Conservation (phyloP, 495 filamentous ascomycete genomes). For the Tuber magnatum region DNA sequence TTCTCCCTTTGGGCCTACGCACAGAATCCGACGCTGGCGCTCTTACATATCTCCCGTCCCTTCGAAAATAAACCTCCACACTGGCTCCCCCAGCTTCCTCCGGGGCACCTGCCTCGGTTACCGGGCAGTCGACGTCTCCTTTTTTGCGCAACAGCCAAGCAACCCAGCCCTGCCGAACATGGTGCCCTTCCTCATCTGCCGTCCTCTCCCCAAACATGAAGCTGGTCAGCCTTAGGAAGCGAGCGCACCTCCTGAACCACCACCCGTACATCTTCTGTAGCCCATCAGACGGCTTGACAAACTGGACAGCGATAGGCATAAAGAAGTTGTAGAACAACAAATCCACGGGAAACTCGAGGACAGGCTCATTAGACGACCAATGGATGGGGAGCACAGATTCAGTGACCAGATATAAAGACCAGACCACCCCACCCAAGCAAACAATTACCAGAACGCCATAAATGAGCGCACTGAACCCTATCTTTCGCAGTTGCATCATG, state of each 20-base stretch:
- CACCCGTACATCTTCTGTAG: constrained; percentile 80
- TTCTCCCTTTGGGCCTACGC: constrained; percentile 74
- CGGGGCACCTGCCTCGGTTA: constrained; percentile 44
- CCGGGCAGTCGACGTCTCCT: constrained; percentile 49
- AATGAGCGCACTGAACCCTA: constrained; percentile 88
- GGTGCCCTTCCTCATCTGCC: constrained; percentile 72
- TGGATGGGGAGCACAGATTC: constrained; percentile 76
- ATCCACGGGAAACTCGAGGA: constrained; percentile 90
- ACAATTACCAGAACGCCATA: constrained; percentile 89
- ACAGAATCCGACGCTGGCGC: constrained; percentile 89
- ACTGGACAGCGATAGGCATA: constrained; percentile 73
- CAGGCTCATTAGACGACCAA: constrained; percentile 82
- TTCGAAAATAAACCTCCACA: constrained; percentile 50
- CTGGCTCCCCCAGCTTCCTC: constrained; percentile 23
- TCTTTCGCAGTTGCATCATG: constrained; percentile 88
- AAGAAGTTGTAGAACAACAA: constrained; percentile 94
- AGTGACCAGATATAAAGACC: constrained; percentile 61
- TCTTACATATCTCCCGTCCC: constrained; percentile 77
- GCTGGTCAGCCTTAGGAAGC: constrained; percentile 69
- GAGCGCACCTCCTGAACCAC: constrained; percentile 90
- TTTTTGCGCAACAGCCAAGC: constrained; percentile 46
- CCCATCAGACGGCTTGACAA: constrained; percentile 74
- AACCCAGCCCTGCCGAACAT: constrained; percentile 53
- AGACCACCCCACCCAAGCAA: constrained; percentile 91
- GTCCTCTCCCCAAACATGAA: constrained; percentile 84